Base-by-base conservation (phyloP, 441 rosid genomes). In the Erodium trifolium region DNA sequence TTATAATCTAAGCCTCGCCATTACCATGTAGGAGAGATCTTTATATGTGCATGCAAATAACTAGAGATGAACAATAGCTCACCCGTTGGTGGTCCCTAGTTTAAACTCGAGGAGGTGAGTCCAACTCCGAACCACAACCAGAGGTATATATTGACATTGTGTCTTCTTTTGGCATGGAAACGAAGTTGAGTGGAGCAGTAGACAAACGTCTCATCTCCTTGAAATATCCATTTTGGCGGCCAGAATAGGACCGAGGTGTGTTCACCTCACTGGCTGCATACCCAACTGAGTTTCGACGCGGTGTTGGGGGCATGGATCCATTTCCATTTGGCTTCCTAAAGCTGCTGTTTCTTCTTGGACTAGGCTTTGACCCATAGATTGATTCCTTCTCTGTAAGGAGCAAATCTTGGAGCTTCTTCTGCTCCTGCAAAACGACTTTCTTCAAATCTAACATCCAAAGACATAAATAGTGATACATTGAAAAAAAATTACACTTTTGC, bases 371-470 rank as follows among this genome's bases (percentile, higher is more conserved):
- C 57, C 99, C 98, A 72, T 95, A 95, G n/a, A 87, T 85, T 47
- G 89, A 71, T 87, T 92, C 98, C 81, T 88, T 92, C 82, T 87
- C 94, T 0, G 85, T 87, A 67, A 88, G 78, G 53, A 89, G 79
- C 69, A 90, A 86, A 89, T 95, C 98, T 76, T 88, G 99, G 72
- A 90, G 83, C 85, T 95, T 95, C 87, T 95, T 95, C 77, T 95
- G 97, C 82, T 92, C 96, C 98, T 95, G 78, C 62, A 45, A 71
- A 75, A 72, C 8, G n/a, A 35, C 47, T 63, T 17, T 45, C 81
- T 72, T 51, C 34, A 62, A 27, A 62, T 62, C 65, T 3, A 62
- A 5, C 63, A 17, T 57, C 29, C 41, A 3, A 3, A 17, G 29
- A 37, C 2, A 37, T 4, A 37, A 1, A 37, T 37, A 37, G 41